These are phyloP conservation scores for Penicillium sp. DNA, from an alignment of 2,329 filamentous ascomycete species.

Conservation along the genomic window DNA sequence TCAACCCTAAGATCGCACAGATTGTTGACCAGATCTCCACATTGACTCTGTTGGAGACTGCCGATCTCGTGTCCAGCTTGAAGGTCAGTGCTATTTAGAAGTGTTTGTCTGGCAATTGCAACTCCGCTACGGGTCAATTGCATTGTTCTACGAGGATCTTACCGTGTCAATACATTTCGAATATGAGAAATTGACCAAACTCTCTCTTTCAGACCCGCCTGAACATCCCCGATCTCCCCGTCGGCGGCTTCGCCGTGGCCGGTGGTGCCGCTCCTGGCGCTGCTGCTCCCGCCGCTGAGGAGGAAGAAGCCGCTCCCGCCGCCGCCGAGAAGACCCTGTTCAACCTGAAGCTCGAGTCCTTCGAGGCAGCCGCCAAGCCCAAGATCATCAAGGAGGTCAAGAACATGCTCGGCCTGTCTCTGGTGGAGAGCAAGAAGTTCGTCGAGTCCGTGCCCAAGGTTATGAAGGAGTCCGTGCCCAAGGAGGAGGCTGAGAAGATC, in stretches of 20 bases:
- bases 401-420: slow-evolving; percentile 85
- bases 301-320: slow-evolving; percentile 85
- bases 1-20: slow-evolving; percentile 86
- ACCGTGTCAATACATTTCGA: neutral
- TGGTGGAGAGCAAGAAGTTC: slow-evolving; percentile 99
- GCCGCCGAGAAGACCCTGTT: slow-evolving; percentile 95
- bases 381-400: slow-evolving; percentile 99
- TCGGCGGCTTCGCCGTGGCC: slow-evolving; percentile 83
- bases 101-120: slow-evolving; percentile 7
- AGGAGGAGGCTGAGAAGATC: slow-evolving; percentile 99
- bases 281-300: slow-evolving; percentile 70
- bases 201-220: slow-evolving; percentile 69
- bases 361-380: slow-evolving; percentile 87
- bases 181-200: neutral
- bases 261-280: slow-evolving; percentile 63
- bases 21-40: slow-evolving; percentile 99
- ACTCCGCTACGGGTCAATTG: slow-evolving; percentile 14
- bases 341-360: slow-evolving; percentile 88
- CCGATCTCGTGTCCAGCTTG: slow-evolving; percentile 88
- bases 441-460: slow-evolving; percentile 97
- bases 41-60: slow-evolving; percentile 96
- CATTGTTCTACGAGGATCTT: neutral
- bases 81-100: slow-evolving; percentile 66
- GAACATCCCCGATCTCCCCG: slow-evolving; percentile 96
- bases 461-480: slow-evolving; percentile 98